Conservation (phyloP, 768 basidiomycete species). For the Dioszegia aurantiaca region DNA sequence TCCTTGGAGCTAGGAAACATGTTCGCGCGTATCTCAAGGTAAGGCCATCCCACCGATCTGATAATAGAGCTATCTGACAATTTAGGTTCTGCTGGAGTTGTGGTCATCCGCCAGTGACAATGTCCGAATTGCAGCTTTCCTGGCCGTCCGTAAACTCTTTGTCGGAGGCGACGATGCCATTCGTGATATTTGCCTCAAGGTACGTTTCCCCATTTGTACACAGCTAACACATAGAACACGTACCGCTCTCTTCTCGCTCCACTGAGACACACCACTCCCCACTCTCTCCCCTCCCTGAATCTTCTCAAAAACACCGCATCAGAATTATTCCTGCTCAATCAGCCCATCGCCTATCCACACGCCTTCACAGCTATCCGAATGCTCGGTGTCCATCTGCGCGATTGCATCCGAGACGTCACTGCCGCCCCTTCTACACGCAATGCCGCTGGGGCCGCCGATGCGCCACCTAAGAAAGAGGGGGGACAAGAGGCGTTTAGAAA, state of each 20-base stretch:
- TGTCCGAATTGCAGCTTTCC: conserved; percentile 78
- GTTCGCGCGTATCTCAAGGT: conserved; percentile 86
- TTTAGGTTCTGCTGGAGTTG: conserved; percentile 73
- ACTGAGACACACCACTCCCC: conserved; percentile 76
- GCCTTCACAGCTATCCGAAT: conserved; percentile 94
- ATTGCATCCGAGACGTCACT: conserved; percentile 39
- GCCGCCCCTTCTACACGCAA: conserved; percentile 15
- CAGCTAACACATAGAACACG: conserved; percentile 61
- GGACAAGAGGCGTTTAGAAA: conserved; percentile 80
- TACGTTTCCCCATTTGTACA: conserved; percentile 48
- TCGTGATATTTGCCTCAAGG: conserved; percentile 82
- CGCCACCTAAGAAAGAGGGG: conserved; percentile 9
- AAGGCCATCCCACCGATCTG: conserved; percentile 6
- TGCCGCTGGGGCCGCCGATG: not conserved
- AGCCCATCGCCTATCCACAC: conserved; percentile 67
- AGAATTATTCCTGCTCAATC: conserved; percentile 76
- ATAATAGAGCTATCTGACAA: not conserved
- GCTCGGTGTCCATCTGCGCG: conserved; percentile 81
- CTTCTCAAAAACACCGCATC: conserved; percentile 97
- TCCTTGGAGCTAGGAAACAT: conserved; percentile 76
- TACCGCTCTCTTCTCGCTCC: conserved; percentile 80
- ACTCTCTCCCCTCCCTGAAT: conserved; percentile 86
- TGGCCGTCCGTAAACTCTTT: conserved; percentile 77
- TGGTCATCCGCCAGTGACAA: conserved; percentile 81
- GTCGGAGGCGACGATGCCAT: conserved; percentile 73